Evolutionary conservation across 2,329 filamentous ascomycete genomes (phyloP).

Genomic region (Aureobasidium lini): DNA sequence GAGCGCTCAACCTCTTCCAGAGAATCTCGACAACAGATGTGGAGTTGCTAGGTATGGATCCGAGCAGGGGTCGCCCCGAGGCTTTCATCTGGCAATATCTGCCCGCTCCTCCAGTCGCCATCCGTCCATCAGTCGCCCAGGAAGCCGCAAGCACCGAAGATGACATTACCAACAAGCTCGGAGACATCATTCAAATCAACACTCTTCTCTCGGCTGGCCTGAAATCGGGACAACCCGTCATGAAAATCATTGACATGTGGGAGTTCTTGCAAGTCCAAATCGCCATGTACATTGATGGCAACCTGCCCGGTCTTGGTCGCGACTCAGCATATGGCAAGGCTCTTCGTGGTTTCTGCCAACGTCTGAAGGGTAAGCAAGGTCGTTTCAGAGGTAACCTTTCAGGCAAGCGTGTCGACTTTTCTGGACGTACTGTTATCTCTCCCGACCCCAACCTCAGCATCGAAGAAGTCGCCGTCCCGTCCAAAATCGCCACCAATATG

Average conservation of each 20-base stretch:
- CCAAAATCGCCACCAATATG: conserved; percentile 88
- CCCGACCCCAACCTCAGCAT: conserved; percentile 92
- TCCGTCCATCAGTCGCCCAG: conserved; percentile 87
- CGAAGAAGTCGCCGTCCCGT: conserved; percentile 86
- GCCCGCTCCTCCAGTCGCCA: conserved; percentile 87
- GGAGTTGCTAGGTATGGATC: conserved; percentile 82
- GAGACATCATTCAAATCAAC: conserved; percentile 90
- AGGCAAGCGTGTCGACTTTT: conserved; percentile 98
- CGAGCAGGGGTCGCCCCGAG: conserved; percentile 71
- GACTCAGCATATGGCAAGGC: conserved; percentile 81
- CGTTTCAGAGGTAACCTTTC: conserved; percentile 95
- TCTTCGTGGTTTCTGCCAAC: conserved; percentile 88
- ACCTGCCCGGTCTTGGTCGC: conserved; percentile 77
- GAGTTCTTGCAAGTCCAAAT: conserved; percentile 93
- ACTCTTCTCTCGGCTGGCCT: conserved; percentile 77
- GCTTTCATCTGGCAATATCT: conserved; percentile 98
- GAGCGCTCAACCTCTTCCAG: conserved; percentile 86
- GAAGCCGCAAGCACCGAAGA: conserved; percentile 92
- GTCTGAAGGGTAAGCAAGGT: conserved; percentile 93
- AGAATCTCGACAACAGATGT: conserved; percentile 78
- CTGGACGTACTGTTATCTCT: conserved; percentile 92
- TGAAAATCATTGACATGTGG: conserved; percentile 96
- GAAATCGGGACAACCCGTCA: conserved; percentile 72
- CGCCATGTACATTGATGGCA: conserved; percentile 96
- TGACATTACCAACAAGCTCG: conserved; percentile 92